Base-by-base conservation (phyloP, 2,329 filamentous ascomycete species). In the Shiraia sp. region DNA sequence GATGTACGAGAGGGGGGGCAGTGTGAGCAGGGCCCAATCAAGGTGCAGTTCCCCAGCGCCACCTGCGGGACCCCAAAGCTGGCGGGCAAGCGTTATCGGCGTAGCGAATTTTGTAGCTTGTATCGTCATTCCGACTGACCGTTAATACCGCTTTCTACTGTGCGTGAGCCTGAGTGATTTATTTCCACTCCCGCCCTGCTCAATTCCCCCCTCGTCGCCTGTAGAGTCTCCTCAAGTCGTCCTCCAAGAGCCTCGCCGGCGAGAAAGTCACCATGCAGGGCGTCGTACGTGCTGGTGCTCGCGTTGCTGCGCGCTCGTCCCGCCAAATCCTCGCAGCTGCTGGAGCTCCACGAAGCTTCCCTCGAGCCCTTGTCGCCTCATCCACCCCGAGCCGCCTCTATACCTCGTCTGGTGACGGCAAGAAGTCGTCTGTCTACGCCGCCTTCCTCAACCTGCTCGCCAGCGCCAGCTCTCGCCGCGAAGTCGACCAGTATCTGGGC, bases 401-500 rank as follows among this genome's bases (percentile, higher is more conserved):
- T 39, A 60, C 65, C 2, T 59, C 63, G 12, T 57, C 59, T 22
- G 57, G 54, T 46, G 64, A 68, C 51, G 57, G 57, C 38, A 47
- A 55, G 35, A 59, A 67, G 54, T 55, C 61, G 48, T 68, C 66
- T 40, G 66, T 67, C 47, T 69, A 69, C 37, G 86, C 86, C 32
- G 91, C 90, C 40, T 90, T 95, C 51, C 86, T 95, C 63, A 89
- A 92, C 75, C 81, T 96, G 46, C 80, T 97, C 57, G 95, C 90
- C 76, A 96, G 92, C 74, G 95, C 97, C 69, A 92, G 90, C 49
- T 96, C 90, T 51, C 95, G 95, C 80, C 81, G 92, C 48, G 92
- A 99, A 76, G 90, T 95, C 51, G 89, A 96, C 77, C 92, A 97
- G 73, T 97, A 97, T 72, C 85, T 97, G 45, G 93, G 91, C 55